These are phyloP conservation scores for Bretschneidera sinensis DNA, from an alignment of 345 rosid genomes.

Conservation along the genomic window DNA sequence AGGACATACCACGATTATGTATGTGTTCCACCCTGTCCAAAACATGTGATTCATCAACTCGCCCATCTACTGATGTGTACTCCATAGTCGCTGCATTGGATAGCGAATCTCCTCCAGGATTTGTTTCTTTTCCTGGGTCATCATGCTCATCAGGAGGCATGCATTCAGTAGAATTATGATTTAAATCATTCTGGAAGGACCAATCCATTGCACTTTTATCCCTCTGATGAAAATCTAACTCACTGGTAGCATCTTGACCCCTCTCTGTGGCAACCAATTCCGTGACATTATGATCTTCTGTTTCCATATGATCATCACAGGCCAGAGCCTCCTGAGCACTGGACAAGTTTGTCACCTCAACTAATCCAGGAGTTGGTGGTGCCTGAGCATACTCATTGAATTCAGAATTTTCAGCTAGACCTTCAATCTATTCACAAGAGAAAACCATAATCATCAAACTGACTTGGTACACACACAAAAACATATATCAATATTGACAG, in stretches of 20 bases:
- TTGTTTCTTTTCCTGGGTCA: conserved; percentile 25
- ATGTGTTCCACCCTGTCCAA: conserved; percentile 32
- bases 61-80: conserved; percentile 28
- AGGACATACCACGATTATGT: conserved; percentile 17
- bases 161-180: conserved; percentile 20
- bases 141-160: conserved; percentile 31
- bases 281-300: conserved; percentile 42
- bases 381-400: conserved; percentile 71
- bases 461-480: too few relatives aligned
- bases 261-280: conserved; percentile 29
- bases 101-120: conserved; percentile 21
- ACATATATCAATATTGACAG: too few relatives aligned
- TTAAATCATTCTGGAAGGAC: conserved; percentile 27
- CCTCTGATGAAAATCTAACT: conserved; percentile 28
- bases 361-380: conserved; percentile 86
- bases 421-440: conserved; percentile 46
- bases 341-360: conserved; percentile 64
- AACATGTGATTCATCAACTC: conserved; percentile 24
- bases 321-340: conserved; percentile 58
- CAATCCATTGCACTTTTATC: conserved; percentile 22
- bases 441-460: conserved; percentile 10
- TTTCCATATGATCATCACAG: conserved; percentile 63
- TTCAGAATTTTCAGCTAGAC: conserved; percentile 40
- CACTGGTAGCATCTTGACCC: conserved; percentile 26
- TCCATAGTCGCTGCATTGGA: conserved; percentile 23